Evolutionary conservation across 441 rosid species (phyloP).

Genomic region (Hura crepitans): DNA sequence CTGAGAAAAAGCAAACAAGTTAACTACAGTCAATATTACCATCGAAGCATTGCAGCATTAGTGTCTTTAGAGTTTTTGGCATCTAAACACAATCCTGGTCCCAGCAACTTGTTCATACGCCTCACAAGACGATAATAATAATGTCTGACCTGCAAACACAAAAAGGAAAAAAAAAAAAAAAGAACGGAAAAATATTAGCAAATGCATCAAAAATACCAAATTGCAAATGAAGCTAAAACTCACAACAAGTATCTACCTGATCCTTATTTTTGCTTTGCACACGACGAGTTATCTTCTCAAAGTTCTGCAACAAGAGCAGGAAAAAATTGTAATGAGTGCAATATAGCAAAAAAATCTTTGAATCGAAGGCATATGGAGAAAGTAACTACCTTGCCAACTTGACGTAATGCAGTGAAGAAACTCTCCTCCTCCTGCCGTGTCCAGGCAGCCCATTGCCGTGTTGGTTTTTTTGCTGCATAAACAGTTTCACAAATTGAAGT

Average conservation of each 20-base stretch:
- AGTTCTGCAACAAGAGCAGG: slow-evolving; percentile 61
- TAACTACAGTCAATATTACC: slow-evolving; percentile 40
- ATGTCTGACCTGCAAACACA: slow-evolving; percentile 99
- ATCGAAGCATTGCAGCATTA: slow-evolving; percentile 96
- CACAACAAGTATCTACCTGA: slow-evolving; percentile 53
- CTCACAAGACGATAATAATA: slow-evolving; percentile 93
- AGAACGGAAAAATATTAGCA: slow-evolving; percentile 18
- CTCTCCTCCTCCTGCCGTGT: slow-evolving; percentile 97
- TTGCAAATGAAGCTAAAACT: slow-evolving; percentile 19
- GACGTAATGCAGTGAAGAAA: slow-evolving; percentile 94
- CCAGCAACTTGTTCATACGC: slow-evolving; percentile 96
- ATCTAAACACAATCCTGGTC: slow-evolving; percentile 84
- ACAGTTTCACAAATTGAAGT: slow-evolving; percentile 8
- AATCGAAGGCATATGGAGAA: slow-evolving; percentile 7
- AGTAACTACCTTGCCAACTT: slow-evolving; percentile 85
- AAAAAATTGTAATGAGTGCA: slow-evolving; percentile 17
- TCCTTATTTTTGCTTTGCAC: slow-evolving; percentile 98
- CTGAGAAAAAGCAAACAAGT: slow-evolving; percentile 3
- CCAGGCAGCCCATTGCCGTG: slow-evolving; percentile 99
- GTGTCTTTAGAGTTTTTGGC: slow-evolving; percentile 97
- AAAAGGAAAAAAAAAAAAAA: slow-evolving; percentile 26
- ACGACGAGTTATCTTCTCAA: slow-evolving; percentile 93
- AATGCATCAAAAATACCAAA: slow-evolving; percentile 17
- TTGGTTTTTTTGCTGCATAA: slow-evolving; percentile 78
- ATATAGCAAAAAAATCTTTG: slow-evolving; percentile 9